A percentile compares a stretch with the other conserved stretches of the same genome.
phyloP scores from a whole-genome alignment of 441 rosid genomes.

The Melastoma candidum region DNA sequence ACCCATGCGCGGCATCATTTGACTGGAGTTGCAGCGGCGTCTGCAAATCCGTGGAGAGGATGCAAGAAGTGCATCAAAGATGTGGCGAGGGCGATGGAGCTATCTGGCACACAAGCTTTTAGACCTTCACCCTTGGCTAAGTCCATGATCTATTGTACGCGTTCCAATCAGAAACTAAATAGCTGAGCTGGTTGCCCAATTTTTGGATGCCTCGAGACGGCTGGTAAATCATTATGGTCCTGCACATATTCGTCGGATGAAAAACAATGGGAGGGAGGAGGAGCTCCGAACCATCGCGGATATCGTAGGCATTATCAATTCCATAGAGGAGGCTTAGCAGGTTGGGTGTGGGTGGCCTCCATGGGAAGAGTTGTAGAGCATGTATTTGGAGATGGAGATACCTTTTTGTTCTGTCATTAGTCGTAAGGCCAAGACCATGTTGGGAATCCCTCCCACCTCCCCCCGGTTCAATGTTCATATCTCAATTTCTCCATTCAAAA shows the following conservation, averaged over 20 bases:
- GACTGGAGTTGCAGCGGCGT: conserved; percentile 96
- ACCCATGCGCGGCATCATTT: conserved; percentile 86
- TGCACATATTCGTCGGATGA: conserved; percentile 24
- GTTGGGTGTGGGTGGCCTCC: too few species aligned
- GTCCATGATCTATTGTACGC: conserved; percentile 21
- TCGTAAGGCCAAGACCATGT: too few species aligned
- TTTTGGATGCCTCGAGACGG: conserved; percentile 37
- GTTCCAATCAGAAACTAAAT: background rate
- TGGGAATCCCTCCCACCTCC: too few species aligned
- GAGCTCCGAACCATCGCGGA: background rate
- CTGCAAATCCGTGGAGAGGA: conserved; percentile 83
- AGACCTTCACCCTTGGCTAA: conserved; percentile 8
- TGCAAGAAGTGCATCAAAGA: conserved; percentile 78
- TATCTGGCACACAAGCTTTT: conserved; percentile 83
- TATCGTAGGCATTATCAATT: too few species aligned
- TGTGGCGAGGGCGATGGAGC: conserved; percentile 93
- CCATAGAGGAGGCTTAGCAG: too few species aligned
- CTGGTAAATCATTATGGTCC: conserved; percentile 21
- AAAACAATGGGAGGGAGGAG: background rate
- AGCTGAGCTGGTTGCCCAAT: conserved; percentile 26
- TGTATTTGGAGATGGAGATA: too few species aligned
- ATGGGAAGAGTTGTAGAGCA: too few species aligned
- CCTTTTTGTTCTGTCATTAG: too few species aligned
- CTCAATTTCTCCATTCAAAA: too few species aligned
- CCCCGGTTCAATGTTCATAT: too few species aligned